Percentiles rank a stretch among this genome's conserved stretches.
Conservation (phyloP, 2,329 filamentous ascomycete genomes). For the Cercospora sojina region DNA sequence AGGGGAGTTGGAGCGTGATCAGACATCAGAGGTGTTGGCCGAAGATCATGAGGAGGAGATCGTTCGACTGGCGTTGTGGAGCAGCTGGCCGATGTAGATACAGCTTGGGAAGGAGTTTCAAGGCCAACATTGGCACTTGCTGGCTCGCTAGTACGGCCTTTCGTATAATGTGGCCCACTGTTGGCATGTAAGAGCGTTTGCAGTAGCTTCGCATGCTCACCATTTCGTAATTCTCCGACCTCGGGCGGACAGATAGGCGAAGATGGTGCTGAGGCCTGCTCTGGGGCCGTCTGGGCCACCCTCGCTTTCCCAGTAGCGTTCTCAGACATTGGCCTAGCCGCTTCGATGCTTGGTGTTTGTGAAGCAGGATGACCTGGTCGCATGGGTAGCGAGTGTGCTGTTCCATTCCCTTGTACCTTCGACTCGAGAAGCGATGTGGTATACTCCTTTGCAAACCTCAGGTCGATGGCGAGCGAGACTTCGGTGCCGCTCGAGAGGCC, state of each 20-base stretch:
- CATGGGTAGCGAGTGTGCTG: neutral
- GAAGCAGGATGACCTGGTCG: neutral
- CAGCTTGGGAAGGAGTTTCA: neutral
- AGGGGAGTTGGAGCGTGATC: constrained; percentile 15
- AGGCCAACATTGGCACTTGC: neutral
- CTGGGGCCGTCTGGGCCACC: neutral
- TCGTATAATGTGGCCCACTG: neutral
- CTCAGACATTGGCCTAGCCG: neutral
- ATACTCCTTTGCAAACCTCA: neutral
- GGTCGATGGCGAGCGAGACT: constrained; percentile 1
- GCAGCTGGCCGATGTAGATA: neutral
- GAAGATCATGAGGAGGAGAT: constrained; percentile 1
- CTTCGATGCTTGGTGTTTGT: neutral
- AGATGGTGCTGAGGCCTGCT: neutral
- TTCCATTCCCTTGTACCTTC: neutral
- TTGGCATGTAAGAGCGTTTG: neutral
- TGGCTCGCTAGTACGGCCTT: neutral
- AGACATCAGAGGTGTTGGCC: neutral
- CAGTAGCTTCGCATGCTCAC: neutral
- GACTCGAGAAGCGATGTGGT: constrained; percentile 3
- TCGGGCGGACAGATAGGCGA: neutral
- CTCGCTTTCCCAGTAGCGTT: neutral
- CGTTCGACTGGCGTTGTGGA: neutral
- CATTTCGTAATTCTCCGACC: constrained; percentile 1
- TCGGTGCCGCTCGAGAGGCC: neutral